A percentile compares a stretch with the other conserved stretches of the same genome.
phyloP scores from a whole-genome alignment of 148 eudicot species.

The Euryodendron excelsum region DNA sequence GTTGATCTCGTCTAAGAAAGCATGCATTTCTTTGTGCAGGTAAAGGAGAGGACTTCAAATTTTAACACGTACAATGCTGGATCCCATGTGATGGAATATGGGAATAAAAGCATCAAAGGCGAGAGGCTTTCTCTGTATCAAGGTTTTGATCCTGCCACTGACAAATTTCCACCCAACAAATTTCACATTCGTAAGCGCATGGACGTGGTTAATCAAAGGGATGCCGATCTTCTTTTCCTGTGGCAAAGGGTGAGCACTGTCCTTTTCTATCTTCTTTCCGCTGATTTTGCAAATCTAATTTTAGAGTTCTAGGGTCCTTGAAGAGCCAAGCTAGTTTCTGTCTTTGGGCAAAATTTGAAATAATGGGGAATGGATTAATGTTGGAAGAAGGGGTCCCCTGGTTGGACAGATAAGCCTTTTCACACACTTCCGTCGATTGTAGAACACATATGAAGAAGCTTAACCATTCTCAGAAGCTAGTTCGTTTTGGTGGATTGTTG shows the following conservation, averaged over 20 bases:
- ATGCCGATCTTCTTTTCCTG: conserved; percentile 77
- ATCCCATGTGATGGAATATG: conserved; percentile 96
- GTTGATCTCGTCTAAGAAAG: neutral
- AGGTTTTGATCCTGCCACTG: conserved; percentile 45
- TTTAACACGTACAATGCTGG: conserved; percentile 49
- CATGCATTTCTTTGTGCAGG: conserved; percentile 35
- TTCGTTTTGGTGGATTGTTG: neutral
- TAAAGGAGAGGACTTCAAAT: conserved; percentile 78
- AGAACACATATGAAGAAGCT: too few species aligned
- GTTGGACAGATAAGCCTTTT: neutral
- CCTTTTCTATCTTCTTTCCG: neutral
- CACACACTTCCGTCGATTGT: neutral
- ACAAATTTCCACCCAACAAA: conserved; percentile 54
- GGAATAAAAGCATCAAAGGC: conserved; percentile 55
- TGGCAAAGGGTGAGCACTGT: conserved; percentile 59
- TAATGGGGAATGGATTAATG: too few species aligned
- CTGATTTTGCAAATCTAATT: neutral
- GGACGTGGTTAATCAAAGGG: conserved; percentile 87
- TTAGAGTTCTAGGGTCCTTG: neutral
- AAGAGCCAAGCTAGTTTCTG: neutral
- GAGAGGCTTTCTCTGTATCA: conserved; percentile 54
- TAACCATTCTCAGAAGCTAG: neutral
- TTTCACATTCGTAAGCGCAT: conserved; percentile 23
- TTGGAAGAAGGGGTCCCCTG: too few species aligned
- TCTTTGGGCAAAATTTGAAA: too few species aligned